phyloP scores from a whole-genome alignment of 768 basidiomycete species.

The Holtermanniella nyarrowii region DNA sequence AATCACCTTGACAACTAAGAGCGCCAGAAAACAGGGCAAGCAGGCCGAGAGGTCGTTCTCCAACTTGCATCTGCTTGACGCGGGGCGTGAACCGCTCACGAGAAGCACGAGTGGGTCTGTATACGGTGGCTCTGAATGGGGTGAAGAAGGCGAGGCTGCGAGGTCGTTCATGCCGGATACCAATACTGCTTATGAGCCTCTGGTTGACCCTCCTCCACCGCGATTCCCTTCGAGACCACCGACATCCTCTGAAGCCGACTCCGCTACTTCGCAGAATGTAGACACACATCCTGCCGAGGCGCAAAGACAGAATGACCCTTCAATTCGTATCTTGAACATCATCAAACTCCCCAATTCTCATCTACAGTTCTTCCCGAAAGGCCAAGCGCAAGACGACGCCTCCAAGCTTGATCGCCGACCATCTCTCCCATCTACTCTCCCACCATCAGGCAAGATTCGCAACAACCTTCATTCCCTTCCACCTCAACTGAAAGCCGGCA shows the following conservation, averaged over 20 bases:
- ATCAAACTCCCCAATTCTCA: slow-evolving; percentile 27
- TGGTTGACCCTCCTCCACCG: no score
- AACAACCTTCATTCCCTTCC: slow-evolving; percentile 7
- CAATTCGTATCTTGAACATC: slow-evolving; percentile 19
- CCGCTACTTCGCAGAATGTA: neutral
- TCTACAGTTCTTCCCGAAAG: slow-evolving; percentile 29
- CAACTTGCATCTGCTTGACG: neutral
- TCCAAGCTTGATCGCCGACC: neutral
- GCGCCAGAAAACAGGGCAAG: slow-evolving; percentile 11
- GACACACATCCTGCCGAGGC: neutral
- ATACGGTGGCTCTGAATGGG: neutral
- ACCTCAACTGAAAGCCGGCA: neutral
- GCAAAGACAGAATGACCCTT: neutral
- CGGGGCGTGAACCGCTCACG: neutral
- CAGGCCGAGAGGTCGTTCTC: neutral
- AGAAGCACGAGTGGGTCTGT: neutral
- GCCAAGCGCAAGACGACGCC: slow-evolving; percentile 1
- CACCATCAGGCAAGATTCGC: slow-evolving; percentile 5
- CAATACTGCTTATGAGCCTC: slow-evolving; percentile 5
- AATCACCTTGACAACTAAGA: slow-evolving; percentile 25
- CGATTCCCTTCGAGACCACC: neutral
- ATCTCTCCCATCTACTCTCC: neutral
- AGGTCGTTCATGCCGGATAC: slow-evolving; percentile 11
- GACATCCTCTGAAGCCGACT: neutral
- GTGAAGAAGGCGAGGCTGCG: neutral